Evolutionary conservation across 2,329 filamentous ascomycete species (phyloP).

Genomic region (Chaetomium sp.): DNA sequence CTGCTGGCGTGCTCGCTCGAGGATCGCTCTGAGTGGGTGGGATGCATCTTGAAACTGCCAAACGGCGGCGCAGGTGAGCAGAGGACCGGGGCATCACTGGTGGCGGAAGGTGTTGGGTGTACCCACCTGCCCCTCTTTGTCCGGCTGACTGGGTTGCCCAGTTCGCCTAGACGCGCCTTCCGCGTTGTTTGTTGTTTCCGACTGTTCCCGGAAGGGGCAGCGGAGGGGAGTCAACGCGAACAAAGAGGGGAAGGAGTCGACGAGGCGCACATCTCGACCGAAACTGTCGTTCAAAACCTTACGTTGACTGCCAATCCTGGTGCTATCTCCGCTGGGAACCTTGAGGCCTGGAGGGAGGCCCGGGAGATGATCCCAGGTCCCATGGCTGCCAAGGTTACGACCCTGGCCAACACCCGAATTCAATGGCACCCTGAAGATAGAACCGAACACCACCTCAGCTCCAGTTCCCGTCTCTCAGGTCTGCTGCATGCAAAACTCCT

Average conservation of each 20-base stretch:
- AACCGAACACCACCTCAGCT: too few relatives aligned
- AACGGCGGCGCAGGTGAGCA: slow-evolving; percentile 9
- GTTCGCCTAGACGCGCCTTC: slow-evolving; percentile 9
- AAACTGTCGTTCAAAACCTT: background rate
- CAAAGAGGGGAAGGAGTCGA: background rate
- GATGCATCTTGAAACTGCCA: slow-evolving; percentile 13
- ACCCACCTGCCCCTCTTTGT: slow-evolving; percentile 17
- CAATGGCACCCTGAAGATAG: background rate
- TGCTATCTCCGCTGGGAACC: background rate
- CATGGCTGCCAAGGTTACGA: background rate
- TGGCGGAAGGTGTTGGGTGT: slow-evolving; percentile 9
- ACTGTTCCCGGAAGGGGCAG: background rate
- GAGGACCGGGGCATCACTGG: slow-evolving; percentile 4
- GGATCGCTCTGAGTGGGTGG: background rate
- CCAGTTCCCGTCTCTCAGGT: background rate
- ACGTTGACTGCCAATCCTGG: background rate
- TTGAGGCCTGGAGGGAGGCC: background rate
- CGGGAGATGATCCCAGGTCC: background rate
- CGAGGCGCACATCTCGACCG: background rate
- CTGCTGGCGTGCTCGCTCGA: background rate
- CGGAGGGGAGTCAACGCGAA: background rate
- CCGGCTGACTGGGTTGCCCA: slow-evolving; percentile 19
- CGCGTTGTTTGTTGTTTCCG: background rate
- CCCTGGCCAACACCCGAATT: background rate
- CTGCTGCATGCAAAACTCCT: background rate